Base-by-base conservation (phyloP, 148 eudicot species). In the Fallopia convolvulus region DNA sequence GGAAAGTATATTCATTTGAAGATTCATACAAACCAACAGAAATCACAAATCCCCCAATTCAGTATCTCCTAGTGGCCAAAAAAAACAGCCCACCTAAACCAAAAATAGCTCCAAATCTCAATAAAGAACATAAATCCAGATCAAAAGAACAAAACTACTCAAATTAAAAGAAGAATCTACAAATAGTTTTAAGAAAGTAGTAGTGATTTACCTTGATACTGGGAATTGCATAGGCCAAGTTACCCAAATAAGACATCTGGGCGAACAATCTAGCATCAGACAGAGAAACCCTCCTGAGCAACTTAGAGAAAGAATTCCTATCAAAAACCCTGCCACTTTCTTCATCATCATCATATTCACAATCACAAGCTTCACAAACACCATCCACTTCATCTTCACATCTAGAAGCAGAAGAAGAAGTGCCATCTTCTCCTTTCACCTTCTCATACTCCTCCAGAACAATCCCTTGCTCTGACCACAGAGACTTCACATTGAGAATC, bases 251-350 rank as follows among this genome's bases (percentile, higher is more conserved):
- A 79, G 97, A 95, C 85, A 95, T 78, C 78, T 83, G 87, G 80
- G 97, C 93, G 89, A 89, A 95, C 82, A 95, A 79, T 66, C 87
- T 89, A 44, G 97, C 96, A 44, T 95, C 93, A n/a, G 81, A 74
- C 49, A 95, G 83, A 68, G 97, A 83, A 39, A 95, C 99, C 85
- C 86, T 95, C 70, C 86, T 83, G 18, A 92, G 81, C 84, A 95
- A 36, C 83, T 85, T 90, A 36, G 89, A 87, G 79, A 95, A 95
- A 17, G 90, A 86, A 75, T 83, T 84, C 78, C 88, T 87, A 84
- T 91, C 93, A 81, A 95, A 85, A 14, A 66, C 80, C 18, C 70
- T 44, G 10, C 26, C 33, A 26, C 10, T 61, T 26, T 26, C 75
- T 17, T 80, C 81, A 12, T 84, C 75, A 15, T 84, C 82, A 56